Conservation (phyloP, 305 asterid species). For the Fraxinus ornus region DNA sequence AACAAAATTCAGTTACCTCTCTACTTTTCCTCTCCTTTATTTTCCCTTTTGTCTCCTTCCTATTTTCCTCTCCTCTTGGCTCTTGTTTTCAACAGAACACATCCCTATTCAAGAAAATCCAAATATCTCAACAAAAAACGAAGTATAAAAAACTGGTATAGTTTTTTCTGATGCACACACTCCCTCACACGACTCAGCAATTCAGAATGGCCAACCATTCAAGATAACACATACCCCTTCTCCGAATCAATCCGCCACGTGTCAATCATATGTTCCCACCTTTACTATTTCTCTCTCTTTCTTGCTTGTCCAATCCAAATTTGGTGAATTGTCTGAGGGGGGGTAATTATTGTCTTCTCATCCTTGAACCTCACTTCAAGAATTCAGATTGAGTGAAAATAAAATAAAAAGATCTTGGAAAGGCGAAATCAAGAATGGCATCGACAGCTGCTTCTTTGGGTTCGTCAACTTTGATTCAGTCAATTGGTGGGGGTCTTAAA, state of each 20-base stretch:
- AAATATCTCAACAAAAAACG: neutral
- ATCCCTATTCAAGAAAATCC: neutral
- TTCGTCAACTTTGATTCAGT: constrained; percentile 68
- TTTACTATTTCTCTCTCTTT: constrained; percentile 5
- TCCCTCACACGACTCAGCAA: constrained; percentile 6
- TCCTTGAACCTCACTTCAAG: neutral
- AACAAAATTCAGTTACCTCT: neutral
- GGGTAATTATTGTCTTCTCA: neutral
- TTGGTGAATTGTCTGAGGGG: neutral
- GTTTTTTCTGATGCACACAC: neutral
- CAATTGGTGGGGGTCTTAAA: constrained; percentile 45
- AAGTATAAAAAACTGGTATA: neutral
- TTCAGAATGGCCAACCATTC: constrained; percentile 58
- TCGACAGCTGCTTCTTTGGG: constrained; percentile 78
- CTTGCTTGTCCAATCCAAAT: neutral
- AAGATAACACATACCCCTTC: constrained; percentile 42
- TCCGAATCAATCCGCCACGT: constrained; percentile 44
- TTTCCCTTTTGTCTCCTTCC: neutral
- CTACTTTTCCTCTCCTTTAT: neutral
- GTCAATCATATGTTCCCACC: constrained; percentile 32
- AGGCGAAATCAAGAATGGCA: constrained; percentile 42
- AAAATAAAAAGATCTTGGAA: constrained; percentile 4
- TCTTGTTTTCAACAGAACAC: neutral
- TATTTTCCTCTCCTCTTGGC: neutral
- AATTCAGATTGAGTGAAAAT: neutral